Evolutionary conservation across 2,329 filamentous ascomycete genomes (phyloP).

Genomic region (Penicillium sumatraense): DNA sequence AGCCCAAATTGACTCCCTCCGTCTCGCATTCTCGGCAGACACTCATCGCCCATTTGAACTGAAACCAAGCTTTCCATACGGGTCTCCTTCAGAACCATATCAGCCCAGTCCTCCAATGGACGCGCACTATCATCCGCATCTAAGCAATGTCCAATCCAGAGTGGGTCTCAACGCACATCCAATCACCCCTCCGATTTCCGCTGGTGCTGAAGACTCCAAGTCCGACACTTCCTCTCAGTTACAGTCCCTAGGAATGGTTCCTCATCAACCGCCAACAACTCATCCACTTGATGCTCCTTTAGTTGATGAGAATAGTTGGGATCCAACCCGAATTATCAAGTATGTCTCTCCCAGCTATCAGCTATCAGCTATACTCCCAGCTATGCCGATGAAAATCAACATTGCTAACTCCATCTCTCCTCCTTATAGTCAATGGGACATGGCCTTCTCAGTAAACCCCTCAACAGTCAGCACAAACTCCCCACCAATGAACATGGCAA

Average conservation of each 20-base stretch:
- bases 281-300: slow-evolving; percentile 60
- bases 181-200: slow-evolving; percentile 80
- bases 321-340: slow-evolving; percentile 88
- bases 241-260: slow-evolving; percentile 59
- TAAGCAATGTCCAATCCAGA: slow-evolving; percentile 51
- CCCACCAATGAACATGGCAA: slow-evolving; percentile 37
- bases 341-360: slow-evolving; percentile 54
- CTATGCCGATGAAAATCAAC: background rate
- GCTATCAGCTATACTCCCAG: too few relatives aligned
- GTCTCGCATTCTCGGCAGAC: slow-evolving; percentile 90
- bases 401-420: background rate
- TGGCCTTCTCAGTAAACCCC: slow-evolving; percentile 80
- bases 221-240: slow-evolving; percentile 72
- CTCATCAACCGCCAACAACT: slow-evolving; percentile 38
- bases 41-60: slow-evolving; percentile 82
- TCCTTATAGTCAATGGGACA: slow-evolving; percentile 81
- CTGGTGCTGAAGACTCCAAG: slow-evolving; percentile 73
- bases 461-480: slow-evolving; percentile 46
- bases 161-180: slow-evolving; percentile 65
- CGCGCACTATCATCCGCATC: slow-evolving; percentile 55
- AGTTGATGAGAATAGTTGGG: slow-evolving; percentile 75
- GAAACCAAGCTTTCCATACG: slow-evolving; percentile 84
- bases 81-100: slow-evolving; percentile 71
- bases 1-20: slow-evolving; percentile 83
- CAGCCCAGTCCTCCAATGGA: slow-evolving; percentile 65